Evolutionary conservation across 164 flowering plant species (phyloP).

Genomic region (Vitis riparia): DNA sequence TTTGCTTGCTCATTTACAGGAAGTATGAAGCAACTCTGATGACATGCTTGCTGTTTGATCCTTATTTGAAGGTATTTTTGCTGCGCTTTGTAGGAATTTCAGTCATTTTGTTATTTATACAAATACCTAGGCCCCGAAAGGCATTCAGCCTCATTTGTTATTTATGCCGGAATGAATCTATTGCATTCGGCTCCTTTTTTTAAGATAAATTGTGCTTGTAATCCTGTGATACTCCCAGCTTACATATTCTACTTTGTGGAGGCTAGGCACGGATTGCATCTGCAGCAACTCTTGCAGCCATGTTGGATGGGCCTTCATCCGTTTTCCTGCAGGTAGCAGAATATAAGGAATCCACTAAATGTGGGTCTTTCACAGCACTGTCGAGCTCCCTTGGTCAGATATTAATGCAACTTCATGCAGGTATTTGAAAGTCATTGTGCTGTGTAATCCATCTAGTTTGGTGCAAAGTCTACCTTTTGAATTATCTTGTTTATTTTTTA

Average conservation of each 20-base stretch:
- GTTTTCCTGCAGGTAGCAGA: slow-evolving; percentile 87
- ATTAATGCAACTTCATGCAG: slow-evolving; percentile 87
- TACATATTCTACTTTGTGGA: slow-evolving; percentile 11
- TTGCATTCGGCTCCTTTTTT: not conserved
- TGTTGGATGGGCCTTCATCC: slow-evolving; percentile 83
- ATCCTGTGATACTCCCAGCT: slow-evolving; percentile 1
- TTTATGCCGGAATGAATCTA: not conserved
- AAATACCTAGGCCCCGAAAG: too few species aligned
- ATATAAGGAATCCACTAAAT: slow-evolving; percentile 64
- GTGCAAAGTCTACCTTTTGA: not conserved
- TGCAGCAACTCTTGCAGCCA: slow-evolving; percentile 66
- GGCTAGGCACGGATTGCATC: slow-evolving; percentile 65
- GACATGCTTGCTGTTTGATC: slow-evolving; percentile 93
- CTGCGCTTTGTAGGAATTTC: not conserved
- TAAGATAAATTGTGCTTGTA: not conserved
- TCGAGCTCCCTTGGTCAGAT: slow-evolving; percentile 88
- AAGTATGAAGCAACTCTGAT: slow-evolving; percentile 77
- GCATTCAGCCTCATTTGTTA: not conserved
- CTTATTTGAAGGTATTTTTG: slow-evolving; percentile 62
- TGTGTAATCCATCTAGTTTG: slow-evolving; percentile 1
- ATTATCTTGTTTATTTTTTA: not conserved
- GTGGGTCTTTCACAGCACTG: slow-evolving; percentile 80
- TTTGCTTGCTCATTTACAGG: slow-evolving; percentile 42
- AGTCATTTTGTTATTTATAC: too few species aligned
- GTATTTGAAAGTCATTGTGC: slow-evolving; percentile 27